Percentiles rank a stretch among this genome's conserved stretches.
Evolutionary conservation across 2,329 filamentous ascomycete species (phyloP).

Genomic region (Colletotrichum ledebouriae): DNA sequence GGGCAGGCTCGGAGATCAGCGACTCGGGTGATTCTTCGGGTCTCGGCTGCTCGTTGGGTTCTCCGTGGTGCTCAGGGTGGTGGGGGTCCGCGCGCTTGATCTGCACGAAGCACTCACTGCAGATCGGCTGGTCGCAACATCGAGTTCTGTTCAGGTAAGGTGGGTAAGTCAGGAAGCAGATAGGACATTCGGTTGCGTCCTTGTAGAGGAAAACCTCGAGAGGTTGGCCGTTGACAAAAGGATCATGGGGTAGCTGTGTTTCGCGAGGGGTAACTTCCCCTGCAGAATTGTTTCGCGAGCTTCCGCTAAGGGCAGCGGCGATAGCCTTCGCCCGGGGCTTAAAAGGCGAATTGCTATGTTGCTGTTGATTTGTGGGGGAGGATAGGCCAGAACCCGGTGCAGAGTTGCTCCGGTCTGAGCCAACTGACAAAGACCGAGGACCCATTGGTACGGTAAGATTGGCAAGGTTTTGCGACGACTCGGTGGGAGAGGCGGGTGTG

Average conservation of each 20-base stretch:
- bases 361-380: slow-evolving; percentile 60
- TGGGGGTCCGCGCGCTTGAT: slow-evolving; percentile 96
- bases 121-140: slow-evolving; percentile 96
- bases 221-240: slow-evolving; percentile 93
- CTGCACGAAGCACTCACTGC: slow-evolving; percentile 98
- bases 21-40: slow-evolving; percentile 69
- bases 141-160: slow-evolving; percentile 94
- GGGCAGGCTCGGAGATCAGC: slow-evolving; percentile 90
- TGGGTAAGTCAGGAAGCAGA: slow-evolving; percentile 96
- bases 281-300: slow-evolving; percentile 80
- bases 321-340: slow-evolving; percentile 90
- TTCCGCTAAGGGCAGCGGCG: slow-evolving; percentile 80
- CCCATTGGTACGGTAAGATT: slow-evolving; percentile 85
- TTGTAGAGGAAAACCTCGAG: slow-evolving; percentile 96
- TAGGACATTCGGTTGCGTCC: slow-evolving; percentile 89
- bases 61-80: slow-evolving; percentile 81
- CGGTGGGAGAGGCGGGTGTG: slow-evolving; percentile 60
- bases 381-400: slow-evolving; percentile 68
- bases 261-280: slow-evolving; percentile 83
- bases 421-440: slow-evolving; percentile 80
- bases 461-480: slow-evolving; percentile 73
- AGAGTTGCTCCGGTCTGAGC: slow-evolving; percentile 77
- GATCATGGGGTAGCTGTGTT: slow-evolving; percentile 82
- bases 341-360: slow-evolving; percentile 72
- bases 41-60: slow-evolving; percentile 52